phyloP scores from a whole-genome alignment of 345 rosid species.

The Abelmoschus esculentus region DNA sequence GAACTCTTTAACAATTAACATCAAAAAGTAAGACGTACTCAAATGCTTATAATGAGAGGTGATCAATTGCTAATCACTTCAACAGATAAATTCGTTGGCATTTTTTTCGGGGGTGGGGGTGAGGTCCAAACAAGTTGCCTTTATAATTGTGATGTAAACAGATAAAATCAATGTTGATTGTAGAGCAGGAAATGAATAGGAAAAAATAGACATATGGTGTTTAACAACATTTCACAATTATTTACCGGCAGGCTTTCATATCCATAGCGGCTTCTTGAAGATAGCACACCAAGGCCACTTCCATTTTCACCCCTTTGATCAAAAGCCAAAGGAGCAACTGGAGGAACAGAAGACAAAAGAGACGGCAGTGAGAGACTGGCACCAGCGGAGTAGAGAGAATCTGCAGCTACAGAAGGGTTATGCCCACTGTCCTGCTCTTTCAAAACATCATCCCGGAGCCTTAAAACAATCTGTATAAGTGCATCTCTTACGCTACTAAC shows the following conservation, averaged over 20 bases:
- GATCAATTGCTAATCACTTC: constrained; percentile 1
- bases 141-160: background rate
- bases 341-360: constrained; percentile 58
- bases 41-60: background rate
- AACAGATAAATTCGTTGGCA: background rate
- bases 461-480: constrained; percentile 71
- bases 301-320: constrained; percentile 68
- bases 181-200: background rate
- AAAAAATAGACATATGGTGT: background rate
- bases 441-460: constrained; percentile 86
- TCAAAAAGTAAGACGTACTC: background rate
- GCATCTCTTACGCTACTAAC: constrained; percentile 76
- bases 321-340: constrained; percentile 56
- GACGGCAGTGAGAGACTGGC: constrained; percentile 48
- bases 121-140: too few relatives aligned
- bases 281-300: constrained; percentile 51
- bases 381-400: constrained; percentile 49
- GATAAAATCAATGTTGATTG: background rate
- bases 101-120: background rate
- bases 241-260: constrained; percentile 75
- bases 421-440: constrained; percentile 53
- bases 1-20: too few relatives aligned
- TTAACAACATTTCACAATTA: constrained; percentile 1
- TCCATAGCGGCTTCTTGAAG: constrained; percentile 64
- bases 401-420: constrained; percentile 47